Conservation (phyloP, 2,329 filamentous ascomycete species). For the Neonectria ditissima region DNA sequence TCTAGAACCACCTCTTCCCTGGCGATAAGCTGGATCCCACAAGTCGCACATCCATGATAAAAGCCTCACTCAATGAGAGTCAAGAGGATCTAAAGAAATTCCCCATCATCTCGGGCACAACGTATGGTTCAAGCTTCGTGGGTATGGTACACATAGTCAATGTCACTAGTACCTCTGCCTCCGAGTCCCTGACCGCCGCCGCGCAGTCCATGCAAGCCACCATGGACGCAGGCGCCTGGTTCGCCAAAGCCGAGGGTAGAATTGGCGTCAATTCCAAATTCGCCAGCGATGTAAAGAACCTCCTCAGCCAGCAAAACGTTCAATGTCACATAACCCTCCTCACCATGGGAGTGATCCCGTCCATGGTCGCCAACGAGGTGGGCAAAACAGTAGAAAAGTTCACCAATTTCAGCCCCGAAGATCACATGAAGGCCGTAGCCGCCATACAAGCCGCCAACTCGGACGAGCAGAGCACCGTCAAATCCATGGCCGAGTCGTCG, state of each 20-base stretch:
- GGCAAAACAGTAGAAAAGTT: slow-evolving; percentile 16
- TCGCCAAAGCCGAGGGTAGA: background rate
- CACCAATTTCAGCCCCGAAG: slow-evolving; percentile 6
- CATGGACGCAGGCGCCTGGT: slow-evolving; percentile 25
- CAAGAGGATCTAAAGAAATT: slow-evolving; percentile 15
- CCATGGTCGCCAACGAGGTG: slow-evolving; percentile 21
- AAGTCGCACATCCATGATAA: background rate
- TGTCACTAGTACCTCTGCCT: background rate
- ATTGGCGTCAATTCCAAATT: slow-evolving; percentile 21
- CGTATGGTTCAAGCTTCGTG: slow-evolving; percentile 22
- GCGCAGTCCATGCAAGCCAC: slow-evolving; percentile 7
- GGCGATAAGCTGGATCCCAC: slow-evolving; percentile 3
- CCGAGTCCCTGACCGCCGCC: slow-evolving; percentile 3
- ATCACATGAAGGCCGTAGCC: slow-evolving; percentile 9
- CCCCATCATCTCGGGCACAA: slow-evolving; percentile 19
- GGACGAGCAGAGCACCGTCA: slow-evolving; percentile 1
- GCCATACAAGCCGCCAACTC: slow-evolving; percentile 13
- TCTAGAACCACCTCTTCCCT: slow-evolving; percentile 28
- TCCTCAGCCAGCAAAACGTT: slow-evolving; percentile 33
- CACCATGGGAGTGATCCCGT: slow-evolving; percentile 17
- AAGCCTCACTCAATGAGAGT: background rate
- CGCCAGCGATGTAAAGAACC: slow-evolving; percentile 28
- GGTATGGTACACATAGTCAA: slow-evolving; percentile 28
- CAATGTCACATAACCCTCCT: slow-evolving; percentile 25
- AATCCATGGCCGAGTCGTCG: slow-evolving; percentile 4